phyloP scores from a whole-genome alignment of 1,284 basidiomycete species.

The Boletellus dicymbophilus region DNA sequence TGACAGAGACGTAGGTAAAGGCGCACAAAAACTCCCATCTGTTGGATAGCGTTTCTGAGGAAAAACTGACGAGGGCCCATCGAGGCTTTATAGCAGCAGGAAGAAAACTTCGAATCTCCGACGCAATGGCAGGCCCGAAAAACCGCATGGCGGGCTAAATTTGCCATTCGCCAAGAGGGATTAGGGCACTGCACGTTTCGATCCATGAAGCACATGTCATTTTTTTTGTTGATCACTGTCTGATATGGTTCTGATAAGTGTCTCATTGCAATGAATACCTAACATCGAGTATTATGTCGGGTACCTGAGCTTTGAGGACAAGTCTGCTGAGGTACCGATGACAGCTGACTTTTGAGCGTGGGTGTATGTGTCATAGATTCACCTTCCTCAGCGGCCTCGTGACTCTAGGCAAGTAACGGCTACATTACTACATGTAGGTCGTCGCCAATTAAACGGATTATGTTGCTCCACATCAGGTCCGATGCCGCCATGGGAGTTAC shows the following conservation, averaged over 20 bases:
- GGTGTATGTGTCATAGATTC: no score
- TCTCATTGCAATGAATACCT: neutral
- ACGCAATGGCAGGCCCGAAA: slow-evolving; percentile 21
- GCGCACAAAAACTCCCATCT: slow-evolving; percentile 36
- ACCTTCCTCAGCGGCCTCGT: no score
- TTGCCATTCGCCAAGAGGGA: slow-evolving; percentile 23
- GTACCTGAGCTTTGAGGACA: no score
- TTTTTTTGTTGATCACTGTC: slow-evolving; percentile 9
- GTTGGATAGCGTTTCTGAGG: slow-evolving; percentile 32
- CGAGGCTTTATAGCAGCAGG: slow-evolving; percentile 23
- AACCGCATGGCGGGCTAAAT: slow-evolving; percentile 21
- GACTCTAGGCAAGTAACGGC: no score
- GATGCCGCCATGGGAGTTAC: no score
- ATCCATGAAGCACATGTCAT: slow-evolving; percentile 3
- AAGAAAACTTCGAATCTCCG: slow-evolving; percentile 27
- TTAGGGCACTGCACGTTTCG: slow-evolving; percentile 10
- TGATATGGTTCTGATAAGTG: slow-evolving; percentile 2
- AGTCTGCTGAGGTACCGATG: no score
- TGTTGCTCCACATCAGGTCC: no score
- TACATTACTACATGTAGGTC: no score
- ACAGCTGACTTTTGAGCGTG: no score
- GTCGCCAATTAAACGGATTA: no score
- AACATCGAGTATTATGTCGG: no score
- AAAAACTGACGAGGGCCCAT: neutral
- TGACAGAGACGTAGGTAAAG: slow-evolving; percentile 30